A percentile compares a stretch with the other conserved stretches of the same genome.
Evolutionary conservation across 2,329 filamentous ascomycete genomes (phyloP).

Genomic region (Fusarium anguioides): DNA sequence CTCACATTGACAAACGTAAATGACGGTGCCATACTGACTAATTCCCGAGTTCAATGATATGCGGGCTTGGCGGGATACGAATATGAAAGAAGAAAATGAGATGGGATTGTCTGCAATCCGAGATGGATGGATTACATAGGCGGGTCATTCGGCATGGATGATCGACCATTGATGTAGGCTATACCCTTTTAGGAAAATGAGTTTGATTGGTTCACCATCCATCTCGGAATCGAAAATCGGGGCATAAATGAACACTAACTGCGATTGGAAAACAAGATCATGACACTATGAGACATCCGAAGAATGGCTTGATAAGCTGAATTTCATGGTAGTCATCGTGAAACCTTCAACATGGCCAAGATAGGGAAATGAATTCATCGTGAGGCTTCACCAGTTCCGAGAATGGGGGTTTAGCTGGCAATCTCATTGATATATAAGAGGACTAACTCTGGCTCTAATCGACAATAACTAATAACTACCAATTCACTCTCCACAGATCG

Average conservation of each 20-base stretch:
- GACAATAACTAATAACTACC: too few species aligned
- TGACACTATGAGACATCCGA: rapidly evolving
- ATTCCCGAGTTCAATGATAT: rapidly evolving
- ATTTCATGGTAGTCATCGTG: neutral
- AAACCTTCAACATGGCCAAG: neutral
- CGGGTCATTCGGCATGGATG: neutral
- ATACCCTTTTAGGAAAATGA: conserved; percentile 23
- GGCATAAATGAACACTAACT: neutral
- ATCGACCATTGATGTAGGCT: neutral
- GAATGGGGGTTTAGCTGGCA: rapidly evolving
- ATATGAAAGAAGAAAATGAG: conserved; percentile 1
- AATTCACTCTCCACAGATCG: neutral
- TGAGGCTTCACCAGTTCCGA: neutral
- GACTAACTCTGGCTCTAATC: neutral
- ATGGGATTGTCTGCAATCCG: neutral
- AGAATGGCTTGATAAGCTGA: neutral
- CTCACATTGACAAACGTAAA: conserved; percentile 18
- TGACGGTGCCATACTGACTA: neutral
- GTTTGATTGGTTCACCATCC: conserved; percentile 2
- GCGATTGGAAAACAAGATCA: neutral
- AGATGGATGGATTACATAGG: neutral
- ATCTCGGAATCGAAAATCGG: neutral
- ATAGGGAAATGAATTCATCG: neutral
- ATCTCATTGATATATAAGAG: neutral
- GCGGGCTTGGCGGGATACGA: neutral